These are phyloP conservation scores for Daldinia sp. DNA, from an alignment of 2,329 filamentous ascomycete genomes.

Conservation along the genomic window DNA sequence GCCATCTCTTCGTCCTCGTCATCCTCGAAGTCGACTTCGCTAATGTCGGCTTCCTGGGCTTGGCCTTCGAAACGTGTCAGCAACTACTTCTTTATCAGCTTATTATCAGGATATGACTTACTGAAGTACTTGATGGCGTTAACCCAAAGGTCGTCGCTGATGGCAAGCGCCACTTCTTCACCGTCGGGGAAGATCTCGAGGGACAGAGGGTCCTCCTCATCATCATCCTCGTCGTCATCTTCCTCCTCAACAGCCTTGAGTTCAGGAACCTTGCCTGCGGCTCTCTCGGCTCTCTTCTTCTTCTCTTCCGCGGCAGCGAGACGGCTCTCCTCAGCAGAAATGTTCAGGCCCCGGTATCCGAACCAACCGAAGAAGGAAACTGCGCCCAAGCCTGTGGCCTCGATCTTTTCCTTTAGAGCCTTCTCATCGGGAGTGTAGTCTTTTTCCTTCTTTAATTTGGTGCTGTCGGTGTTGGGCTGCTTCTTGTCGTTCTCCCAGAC, in stretches of 20 bases:
- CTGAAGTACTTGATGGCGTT: slow-evolving; percentile 92
- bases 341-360: slow-evolving; percentile 77
- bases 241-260: slow-evolving; percentile 67
- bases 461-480: slow-evolving; percentile 53
- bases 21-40: slow-evolving; percentile 76
- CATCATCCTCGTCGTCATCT: slow-evolving; percentile 69
- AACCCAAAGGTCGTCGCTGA: slow-evolving; percentile 91
- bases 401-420: slow-evolving; percentile 67
- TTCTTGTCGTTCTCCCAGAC: slow-evolving; percentile 73
- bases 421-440: slow-evolving; percentile 66
- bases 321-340: slow-evolving; percentile 79
- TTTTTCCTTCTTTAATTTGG: slow-evolving; percentile 66
- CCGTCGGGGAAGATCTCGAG: slow-evolving; percentile 90
- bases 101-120: slow-evolving; percentile 60
- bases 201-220: slow-evolving; percentile 72
- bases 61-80: slow-evolving; percentile 66
- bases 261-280: slow-evolving; percentile 64
- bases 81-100: not conserved
- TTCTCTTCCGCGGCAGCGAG: slow-evolving; percentile 71
- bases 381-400: slow-evolving; percentile 71
- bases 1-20: slow-evolving; percentile 55
- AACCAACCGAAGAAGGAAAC: slow-evolving; percentile 92
- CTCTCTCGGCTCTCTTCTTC: slow-evolving; percentile 65
- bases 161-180: slow-evolving; percentile 81
- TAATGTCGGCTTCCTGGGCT: slow-evolving; percentile 78